Conservation (phyloP, 2,329 filamentous ascomycete species). For the Calonectria ilicicola region DNA sequence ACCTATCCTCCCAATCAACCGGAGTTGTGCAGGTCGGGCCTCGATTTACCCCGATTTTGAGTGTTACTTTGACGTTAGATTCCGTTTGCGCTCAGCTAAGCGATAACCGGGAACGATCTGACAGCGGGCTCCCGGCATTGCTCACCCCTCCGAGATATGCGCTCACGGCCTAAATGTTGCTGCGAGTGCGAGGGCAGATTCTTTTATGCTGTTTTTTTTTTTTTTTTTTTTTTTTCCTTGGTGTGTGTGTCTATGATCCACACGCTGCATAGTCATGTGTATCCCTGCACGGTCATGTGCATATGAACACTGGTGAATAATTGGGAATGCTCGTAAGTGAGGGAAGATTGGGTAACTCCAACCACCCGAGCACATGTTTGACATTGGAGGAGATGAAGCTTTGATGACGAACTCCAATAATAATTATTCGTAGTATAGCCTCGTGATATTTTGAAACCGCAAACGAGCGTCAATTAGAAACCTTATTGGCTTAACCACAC, state of each 20-base stretch:
- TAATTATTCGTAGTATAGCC: too few relatives aligned
- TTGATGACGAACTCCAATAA: neutral
- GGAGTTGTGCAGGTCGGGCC: neutral
- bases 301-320: neutral
- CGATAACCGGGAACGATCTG: neutral
- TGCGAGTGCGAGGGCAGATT: neutral
- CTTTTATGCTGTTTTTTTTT: too few relatives aligned
- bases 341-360: neutral
- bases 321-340: neutral
- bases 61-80: neutral
- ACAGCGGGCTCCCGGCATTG: neutral
- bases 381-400: neutral
- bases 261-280: neutral
- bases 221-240: neutral
- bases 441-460: neutral
- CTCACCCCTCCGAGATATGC: slow-evolving; percentile 3
- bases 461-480: neutral
- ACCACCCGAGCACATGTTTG: neutral
- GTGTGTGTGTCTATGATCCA: neutral
- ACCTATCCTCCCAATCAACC: neutral
- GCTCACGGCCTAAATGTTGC: neutral
- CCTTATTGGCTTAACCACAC: neutral
- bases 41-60: neutral
- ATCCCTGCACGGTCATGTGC: neutral
- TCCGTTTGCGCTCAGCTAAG: neutral